Conservation (phyloP, 2,329 filamentous ascomycete genomes). For the Colletotrichum ledebouriae region DNA sequence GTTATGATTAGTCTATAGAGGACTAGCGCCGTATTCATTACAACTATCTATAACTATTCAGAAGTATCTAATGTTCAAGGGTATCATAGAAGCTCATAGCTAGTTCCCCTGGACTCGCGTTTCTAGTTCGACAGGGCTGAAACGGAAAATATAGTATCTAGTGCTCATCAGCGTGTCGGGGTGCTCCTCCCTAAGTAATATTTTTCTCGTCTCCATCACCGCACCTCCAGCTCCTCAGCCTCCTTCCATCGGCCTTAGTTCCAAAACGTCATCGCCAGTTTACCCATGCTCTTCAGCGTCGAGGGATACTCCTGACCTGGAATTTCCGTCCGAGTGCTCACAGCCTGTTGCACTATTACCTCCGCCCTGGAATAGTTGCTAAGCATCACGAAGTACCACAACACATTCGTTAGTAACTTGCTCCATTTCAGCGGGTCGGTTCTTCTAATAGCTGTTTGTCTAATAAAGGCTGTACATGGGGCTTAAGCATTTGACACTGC, state of each 20-base stretch:
- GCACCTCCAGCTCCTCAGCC: slow-evolving; percentile 13
- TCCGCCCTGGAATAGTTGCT: slow-evolving; percentile 11
- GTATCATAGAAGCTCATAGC: background rate
- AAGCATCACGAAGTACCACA: slow-evolving; percentile 15
- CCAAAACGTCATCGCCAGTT: background rate
- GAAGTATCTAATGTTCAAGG: background rate
- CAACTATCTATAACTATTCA: background rate
- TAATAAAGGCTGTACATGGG: slow-evolving; percentile 23
- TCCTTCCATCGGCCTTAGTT: slow-evolving; percentile 16
- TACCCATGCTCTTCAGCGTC: background rate
- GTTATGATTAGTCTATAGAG: background rate
- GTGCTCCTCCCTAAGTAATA: too few relatives aligned
- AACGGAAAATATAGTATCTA: too few relatives aligned
- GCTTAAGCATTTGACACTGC: slow-evolving; percentile 8
- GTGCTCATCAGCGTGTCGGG: too few relatives aligned
- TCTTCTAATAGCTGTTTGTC: background rate
- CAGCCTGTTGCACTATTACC: background rate
- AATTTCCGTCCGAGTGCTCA: background rate
- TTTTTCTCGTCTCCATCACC: slow-evolving; percentile 23
- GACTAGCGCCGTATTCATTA: background rate
- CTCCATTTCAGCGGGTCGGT: background rate
- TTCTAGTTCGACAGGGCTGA: background rate
- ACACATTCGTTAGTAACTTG: slow-evolving; percentile 32
- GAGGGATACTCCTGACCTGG: too few relatives aligned
- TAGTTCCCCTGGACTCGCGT: background rate